Conservation (phyloP, 352 stramenopile species). For the Blastocystis sp. region DNA sequence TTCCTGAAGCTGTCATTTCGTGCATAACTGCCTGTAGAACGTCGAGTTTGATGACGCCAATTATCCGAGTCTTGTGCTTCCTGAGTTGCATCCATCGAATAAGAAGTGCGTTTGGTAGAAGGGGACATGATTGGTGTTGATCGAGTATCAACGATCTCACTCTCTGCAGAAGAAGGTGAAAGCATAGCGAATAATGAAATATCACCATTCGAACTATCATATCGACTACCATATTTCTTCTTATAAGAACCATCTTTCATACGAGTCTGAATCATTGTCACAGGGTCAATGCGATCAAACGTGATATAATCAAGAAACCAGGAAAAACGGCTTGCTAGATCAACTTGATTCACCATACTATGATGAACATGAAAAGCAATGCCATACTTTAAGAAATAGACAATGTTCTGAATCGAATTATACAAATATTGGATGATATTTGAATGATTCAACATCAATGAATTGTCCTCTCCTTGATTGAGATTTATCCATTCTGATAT, state of each 20-base stretch:
- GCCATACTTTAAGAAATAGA: constrained; percentile 30
- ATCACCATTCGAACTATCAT: constrained; percentile 31
- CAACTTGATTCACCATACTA: constrained; percentile 48
- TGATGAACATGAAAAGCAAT: neutral
- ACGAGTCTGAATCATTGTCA: constrained; percentile 1
- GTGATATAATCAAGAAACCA: constrained; percentile 45
- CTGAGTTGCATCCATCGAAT: too few species aligned
- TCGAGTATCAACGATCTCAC: neutral
- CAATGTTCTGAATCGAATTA: constrained; percentile 18
- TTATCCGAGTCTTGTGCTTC: too few species aligned
- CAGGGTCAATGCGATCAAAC: constrained; percentile 29
- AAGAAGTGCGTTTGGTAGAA: neutral
- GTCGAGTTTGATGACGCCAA: neutral
- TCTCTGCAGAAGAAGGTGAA: neutral
- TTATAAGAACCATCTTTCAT: neutral
- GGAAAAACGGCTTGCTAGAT: constrained; percentile 6
- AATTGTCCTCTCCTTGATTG: neutral
- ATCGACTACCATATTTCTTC: constrained; percentile 42
- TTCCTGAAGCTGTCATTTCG: neutral
- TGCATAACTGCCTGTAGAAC: neutral
- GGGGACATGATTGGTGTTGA: neutral
- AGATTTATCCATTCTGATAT: constrained; percentile 57
- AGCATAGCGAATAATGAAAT: constrained; percentile 26
- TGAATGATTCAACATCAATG: neutral
- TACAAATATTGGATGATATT: constrained; percentile 30